phyloP scores from a whole-genome alignment of 169 alveolate genomes.

The Theileria annulata region DNA sequence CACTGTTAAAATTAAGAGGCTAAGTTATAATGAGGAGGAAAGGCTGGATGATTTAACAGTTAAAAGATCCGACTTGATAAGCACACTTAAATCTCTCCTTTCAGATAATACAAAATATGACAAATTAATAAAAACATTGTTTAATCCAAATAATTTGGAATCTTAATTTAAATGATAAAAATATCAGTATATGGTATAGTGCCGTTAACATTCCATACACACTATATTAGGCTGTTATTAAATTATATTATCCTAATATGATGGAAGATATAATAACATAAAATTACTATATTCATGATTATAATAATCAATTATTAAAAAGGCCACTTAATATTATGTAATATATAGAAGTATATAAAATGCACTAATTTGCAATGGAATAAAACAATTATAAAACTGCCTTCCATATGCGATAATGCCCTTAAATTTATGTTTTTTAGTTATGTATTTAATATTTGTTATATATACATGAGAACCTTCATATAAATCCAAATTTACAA shows the following conservation, averaged over 20 bases:
- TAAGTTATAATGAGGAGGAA: slow-evolving; percentile 25
- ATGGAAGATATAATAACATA: too few relatives aligned
- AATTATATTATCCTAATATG: too few relatives aligned
- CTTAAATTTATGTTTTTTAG: background rate
- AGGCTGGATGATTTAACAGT: slow-evolving; percentile 33
- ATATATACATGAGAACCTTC: background rate
- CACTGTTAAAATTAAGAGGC: slow-evolving; percentile 32
- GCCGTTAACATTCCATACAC: too few relatives aligned
- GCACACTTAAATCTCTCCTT: slow-evolving; percentile 34
- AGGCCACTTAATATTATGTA: background rate
- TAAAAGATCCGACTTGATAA: slow-evolving; percentile 37
- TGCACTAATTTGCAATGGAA: slow-evolving; percentile 16
- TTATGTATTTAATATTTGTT: background rate
- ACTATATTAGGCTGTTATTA: too few relatives aligned
- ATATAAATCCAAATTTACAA: background rate
- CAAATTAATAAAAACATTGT: background rate
- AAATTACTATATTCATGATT: background rate
- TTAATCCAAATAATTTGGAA: background rate
- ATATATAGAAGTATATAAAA: background rate
- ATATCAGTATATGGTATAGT: too few relatives aligned
- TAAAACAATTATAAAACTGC: background rate
- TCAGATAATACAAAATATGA: slow-evolving; percentile 10
- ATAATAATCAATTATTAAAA: background rate
- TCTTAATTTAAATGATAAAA: too few relatives aligned
- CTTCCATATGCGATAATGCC: background rate